Evolutionary conservation across 2,329 filamentous ascomycete species (phyloP), one percentile per base, ranked within the genome.

Genomic region (Venturia aucupariae): DNA sequence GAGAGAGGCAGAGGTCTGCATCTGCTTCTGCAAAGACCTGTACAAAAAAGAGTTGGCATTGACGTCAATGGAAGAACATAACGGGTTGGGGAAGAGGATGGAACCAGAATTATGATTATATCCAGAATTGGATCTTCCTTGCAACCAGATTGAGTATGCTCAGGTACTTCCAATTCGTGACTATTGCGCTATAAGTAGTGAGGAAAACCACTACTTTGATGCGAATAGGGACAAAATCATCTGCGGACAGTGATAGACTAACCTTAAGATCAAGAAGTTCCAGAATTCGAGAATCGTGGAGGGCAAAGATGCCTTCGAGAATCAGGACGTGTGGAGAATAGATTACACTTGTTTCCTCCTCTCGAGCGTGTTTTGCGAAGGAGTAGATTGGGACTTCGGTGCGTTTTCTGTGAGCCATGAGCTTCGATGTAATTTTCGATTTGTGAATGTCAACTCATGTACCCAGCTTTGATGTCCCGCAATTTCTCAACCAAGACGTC

Each of bases 241-340:
- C 13, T 5, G 10, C 5, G 46, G 22, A 51, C 46, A 51, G 22
- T 13, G 10, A 51, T 27, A 51, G 46, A 51, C 46, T 27, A 17
- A 90, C 89, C 77, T 90, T 95, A 80, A 97, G 90, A 75, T 99
- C 94, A 67, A 97, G 79, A 68, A 99, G 79, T 22, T 95, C 89
- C 66, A 94, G 78, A 4, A 99, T 88, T 66, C 93, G 84, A 30
- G 84, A 85, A 72, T 99, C 94, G 72, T 97, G 92, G 15, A 99
- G 80, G 8, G 94, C 94, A 76, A 99, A 90, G 38, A 99, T 99
- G 24, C 94, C 94, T 79, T 99, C 94, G 17, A 99, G 78, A 59
- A 99, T 92, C 32, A 99, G 81, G 30, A 99, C 94, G 75, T 96
- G 94, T 0, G 94, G 94, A 4, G 94, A 97, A 74, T 99, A 99